Percentiles rank a stretch among this genome's conserved stretches.
Evolutionary conservation across 768 basidiomycete genomes (phyloP).

Genomic region (Coprinopsis strossmayeri): DNA sequence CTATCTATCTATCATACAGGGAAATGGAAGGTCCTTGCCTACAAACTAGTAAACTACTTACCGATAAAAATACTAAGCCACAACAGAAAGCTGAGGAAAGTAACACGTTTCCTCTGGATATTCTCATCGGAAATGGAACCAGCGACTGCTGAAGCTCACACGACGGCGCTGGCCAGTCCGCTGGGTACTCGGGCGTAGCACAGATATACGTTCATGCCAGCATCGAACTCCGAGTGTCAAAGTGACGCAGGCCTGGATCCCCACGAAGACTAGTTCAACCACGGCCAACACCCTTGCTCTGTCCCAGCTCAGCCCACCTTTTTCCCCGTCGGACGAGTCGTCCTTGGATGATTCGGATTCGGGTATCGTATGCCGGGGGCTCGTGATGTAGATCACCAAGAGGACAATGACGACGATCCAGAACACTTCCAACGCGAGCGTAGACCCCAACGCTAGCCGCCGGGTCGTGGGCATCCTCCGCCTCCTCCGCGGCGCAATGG

Average conservation of each 20-base stretch:
- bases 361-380: too few relatives aligned
- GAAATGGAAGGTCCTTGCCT: too few relatives aligned
- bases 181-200: not conserved
- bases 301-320: not conserved
- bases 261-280: constrained; percentile 3
- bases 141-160: not conserved
- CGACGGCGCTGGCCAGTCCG: not conserved
- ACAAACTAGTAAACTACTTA: too few relatives aligned
- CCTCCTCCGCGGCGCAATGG: not conserved
- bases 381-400: constrained; percentile 2
- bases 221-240: constrained; percentile 3
- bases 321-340: not conserved
- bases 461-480: constrained; percentile 5
- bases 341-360: too few relatives aligned
- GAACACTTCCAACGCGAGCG: constrained; percentile 2
- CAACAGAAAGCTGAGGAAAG: too few relatives aligned
- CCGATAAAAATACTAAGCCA: too few relatives aligned
- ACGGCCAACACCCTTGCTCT: not conserved
- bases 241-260: constrained; percentile 9
- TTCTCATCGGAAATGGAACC: too few relatives aligned
- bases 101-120: too few relatives aligned
- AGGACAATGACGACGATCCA: constrained; percentile 7
- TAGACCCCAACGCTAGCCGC: not conserved
- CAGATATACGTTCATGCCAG: not conserved
- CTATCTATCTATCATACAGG: too few relatives aligned